Evolutionary conservation across 75 land plant genomes (phyloP), one percentile per base, ranked within the genome.

Genomic region (Pseudotsuga menziesii): DNA sequence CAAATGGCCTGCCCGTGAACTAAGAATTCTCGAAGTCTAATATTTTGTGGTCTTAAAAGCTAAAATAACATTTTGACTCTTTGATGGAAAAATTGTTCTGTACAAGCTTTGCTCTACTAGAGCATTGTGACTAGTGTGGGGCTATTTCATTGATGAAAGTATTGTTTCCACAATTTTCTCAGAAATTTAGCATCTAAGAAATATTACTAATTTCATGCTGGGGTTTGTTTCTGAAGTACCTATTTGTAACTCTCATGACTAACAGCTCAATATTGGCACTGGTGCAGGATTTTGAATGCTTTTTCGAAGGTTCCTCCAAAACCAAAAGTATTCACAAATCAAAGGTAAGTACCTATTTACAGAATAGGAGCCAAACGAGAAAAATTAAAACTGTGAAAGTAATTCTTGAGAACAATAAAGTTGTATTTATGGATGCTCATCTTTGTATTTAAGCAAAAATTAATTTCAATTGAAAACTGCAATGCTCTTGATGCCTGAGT

Each of bases 251-350:
- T 64, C 19, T 64, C 35, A 17, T 64, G 20, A 35, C 39, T 64
- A 64, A 64, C 17, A 16, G 3, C 69, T 17, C 41, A 32, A 32
- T 32, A 16, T 32, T 63, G 41, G 26, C n/a, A 73, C n/a, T 76
- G 58, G 27, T 75, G 63, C 77, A 85, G 86, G 81, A 85, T 85
- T 60, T 74, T 85, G 78, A 79, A 69, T 16, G 87, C 87, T 23
- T 85, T 75, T 56, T 79, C 87, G 19, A 85, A 85, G 61, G 77
- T 60, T 76, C 82, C 87, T 25, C 87, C 82, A 72, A 85, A 83
- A 67, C 77, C 78, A n/a, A 79, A 79, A 57, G 56, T 81, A 25
- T 79, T 67, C 58, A 29, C 82, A 32, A 58, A 35, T 57, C 82
- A 78, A 78, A 62, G 82, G 82, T 80, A 70, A 73, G 27, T 80